Base-by-base conservation (phyloP, 495 filamentous ascomycete genomes). In the Bryoglossum gracile region DNA sequence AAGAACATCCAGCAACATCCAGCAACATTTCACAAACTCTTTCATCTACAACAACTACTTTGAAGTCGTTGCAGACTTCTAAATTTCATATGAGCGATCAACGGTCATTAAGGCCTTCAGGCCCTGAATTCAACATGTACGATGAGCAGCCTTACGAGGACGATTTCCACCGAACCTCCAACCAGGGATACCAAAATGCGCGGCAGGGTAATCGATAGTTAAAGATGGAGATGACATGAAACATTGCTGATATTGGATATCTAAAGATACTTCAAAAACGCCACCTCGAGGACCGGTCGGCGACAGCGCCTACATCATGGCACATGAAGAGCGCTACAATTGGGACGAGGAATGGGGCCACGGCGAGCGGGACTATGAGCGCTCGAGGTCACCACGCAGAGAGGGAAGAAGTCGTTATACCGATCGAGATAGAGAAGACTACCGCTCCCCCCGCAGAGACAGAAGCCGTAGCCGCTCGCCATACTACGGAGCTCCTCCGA, bases 351-450 rank as follows among this genome's bases (percentile, higher is more conserved):
- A 54, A 50, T n/a, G n/a, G n/a, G 55, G 53, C 48, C 58, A 23
- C 44, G 30, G 46, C 52, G 38, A 53, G n/a, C 53, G 65, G 53
- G 58, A 61, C 46, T 57, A 55, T 30, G 47, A 59, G 39, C 56
- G 56, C 37, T 59, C 53, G 5, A 62, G 58, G 46, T 59, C 59
- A 21, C 58, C 60, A 54, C 38, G 49, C 28, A 58, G 57, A 40
- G 58, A 63, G 21, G 50, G 48, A 26, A 42, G 59, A 62, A 47
- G 55, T 36, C 49, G 51, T 30, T 81, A 81, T 46, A 63, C 67
- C 41, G 78, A 81, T 56, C 68, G 78, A 23, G 78, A 81, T 46
- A 66, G 69, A 21, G 77, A 80, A 49, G 72, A 65, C 3, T 81
- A 81, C 56, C 67, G 63, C 14, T 78, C 76, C 1, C 72, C 73